Conservation (phyloP, 2,329 filamentous ascomycete genomes). For the Aureobasidium vineae region DNA sequence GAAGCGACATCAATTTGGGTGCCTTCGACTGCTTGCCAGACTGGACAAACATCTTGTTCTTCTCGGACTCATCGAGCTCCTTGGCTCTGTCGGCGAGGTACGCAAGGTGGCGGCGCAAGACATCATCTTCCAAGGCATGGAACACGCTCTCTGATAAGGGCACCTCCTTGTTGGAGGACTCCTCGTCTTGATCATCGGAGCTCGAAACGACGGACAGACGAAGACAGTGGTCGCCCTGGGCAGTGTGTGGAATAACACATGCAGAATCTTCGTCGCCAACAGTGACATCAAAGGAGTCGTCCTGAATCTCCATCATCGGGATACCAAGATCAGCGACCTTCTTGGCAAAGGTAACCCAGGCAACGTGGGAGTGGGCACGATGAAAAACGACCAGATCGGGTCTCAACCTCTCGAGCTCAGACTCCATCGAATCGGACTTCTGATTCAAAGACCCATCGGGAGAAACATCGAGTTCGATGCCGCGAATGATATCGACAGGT, state of each 20-base stretch:
- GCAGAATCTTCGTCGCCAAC: background rate
- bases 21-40: background rate
- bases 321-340: background rate
- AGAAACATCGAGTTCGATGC: no score
- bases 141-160: conserved; percentile 6
- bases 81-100: background rate
- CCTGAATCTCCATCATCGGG: conserved; percentile 18
- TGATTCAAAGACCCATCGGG: background rate
- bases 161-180: background rate
- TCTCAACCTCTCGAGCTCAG: background rate
- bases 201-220: background rate
- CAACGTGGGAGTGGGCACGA: background rate
- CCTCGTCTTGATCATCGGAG: background rate
- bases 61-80: background rate
- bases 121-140: conserved; percentile 7
- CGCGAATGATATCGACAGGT: background rate
- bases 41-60: background rate
- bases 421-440: background rate
- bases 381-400: conserved; percentile 23
- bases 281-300: background rate
- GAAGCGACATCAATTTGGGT: background rate
- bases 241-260: conserved; percentile 7
- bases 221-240: conserved; percentile 5
- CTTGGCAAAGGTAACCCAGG: background rate
- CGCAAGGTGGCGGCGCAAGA: conserved; percentile 18